These are phyloP conservation scores for Echinosphaeria canescens DNA, from an alignment of 2,329 filamentous ascomycete species.

Conservation along the genomic window DNA sequence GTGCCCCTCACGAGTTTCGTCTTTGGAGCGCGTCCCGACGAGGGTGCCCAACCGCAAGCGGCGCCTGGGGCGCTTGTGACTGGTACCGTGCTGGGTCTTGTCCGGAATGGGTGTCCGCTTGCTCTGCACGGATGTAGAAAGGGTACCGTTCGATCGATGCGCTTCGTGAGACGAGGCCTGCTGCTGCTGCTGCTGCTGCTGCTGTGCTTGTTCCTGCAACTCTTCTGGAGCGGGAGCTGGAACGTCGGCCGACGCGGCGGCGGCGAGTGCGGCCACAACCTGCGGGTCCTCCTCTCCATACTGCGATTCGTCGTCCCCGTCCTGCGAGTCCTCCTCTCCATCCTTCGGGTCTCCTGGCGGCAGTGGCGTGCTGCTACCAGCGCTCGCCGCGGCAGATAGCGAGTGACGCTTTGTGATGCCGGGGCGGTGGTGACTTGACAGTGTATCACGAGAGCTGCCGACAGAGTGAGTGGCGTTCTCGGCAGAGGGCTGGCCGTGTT, in stretches of 20 bases:
- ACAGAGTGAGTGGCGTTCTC: too few species aligned
- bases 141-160: too few species aligned
- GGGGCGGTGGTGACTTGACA: too few species aligned
- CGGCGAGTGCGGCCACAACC: slow-evolving; percentile 15
- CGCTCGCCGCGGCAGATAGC: too few species aligned
- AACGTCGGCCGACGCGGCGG: slow-evolving; percentile 16
- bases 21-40: slow-evolving; percentile 41
- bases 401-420: too few species aligned
- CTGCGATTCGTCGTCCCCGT: slow-evolving; percentile 8
- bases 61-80: slow-evolving; percentile 15
- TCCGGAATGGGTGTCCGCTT: slow-evolving; percentile 1
- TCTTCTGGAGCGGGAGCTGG: slow-evolving; percentile 2
- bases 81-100: slow-evolving; percentile 2
- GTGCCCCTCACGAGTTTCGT: slow-evolving; percentile 89
- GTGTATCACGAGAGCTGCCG: too few species aligned
- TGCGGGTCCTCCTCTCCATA: slow-evolving; percentile 10
- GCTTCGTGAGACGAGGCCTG: slow-evolving; percentile 78
- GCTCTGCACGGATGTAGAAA: too few species aligned
- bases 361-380: slow-evolving; percentile 17
- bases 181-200: slow-evolving; percentile 45
- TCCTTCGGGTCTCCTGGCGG: too few species aligned
- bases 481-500: too few species aligned
- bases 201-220: slow-evolving; percentile 1
- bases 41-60: slow-evolving; percentile 13
- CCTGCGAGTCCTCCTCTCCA: too few species aligned